phyloP scores from a whole-genome alignment of 2,329 filamentous ascomycete genomes.

The Metarhizium brunneum region DNA sequence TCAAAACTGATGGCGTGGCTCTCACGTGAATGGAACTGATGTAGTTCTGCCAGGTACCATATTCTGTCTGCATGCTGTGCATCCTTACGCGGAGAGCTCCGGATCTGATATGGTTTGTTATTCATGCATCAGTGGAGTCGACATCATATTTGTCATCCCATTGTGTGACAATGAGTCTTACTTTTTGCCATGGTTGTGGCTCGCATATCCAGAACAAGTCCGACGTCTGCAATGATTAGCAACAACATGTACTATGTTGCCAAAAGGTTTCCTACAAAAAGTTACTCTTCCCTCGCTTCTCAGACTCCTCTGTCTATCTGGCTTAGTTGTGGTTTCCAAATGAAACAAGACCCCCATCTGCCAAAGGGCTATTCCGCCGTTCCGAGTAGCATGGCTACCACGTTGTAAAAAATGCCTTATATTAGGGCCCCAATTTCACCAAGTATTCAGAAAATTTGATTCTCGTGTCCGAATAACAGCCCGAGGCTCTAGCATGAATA shows the following conservation, averaged over 20 bases:
- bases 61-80: not conserved
- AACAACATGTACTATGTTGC: not conserved
- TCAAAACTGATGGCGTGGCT: not conserved
- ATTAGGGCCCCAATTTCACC: too few species aligned
- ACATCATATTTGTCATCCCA: not conserved
- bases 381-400: too few species aligned
- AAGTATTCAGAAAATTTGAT: too few species aligned
- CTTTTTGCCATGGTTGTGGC: not conserved
- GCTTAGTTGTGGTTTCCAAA: too few species aligned
- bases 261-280: not conserved
- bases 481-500: too few species aligned
- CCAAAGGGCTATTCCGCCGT: too few species aligned
- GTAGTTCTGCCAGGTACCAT: not conserved
- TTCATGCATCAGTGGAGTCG: not conserved
- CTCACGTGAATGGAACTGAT: not conserved
- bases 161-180: not conserved
- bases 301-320: too few species aligned
- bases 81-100: not conserved
- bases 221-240: not conserved
- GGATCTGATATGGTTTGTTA: not conserved
- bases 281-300: too few species aligned
- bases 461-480: too few species aligned
- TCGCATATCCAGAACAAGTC: not conserved
- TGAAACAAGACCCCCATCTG: too few species aligned
- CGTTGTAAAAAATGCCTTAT: too few species aligned